A percentile compares a stretch with the other conserved stretches of the same genome.
Conservation (phyloP, 768 basidiomycete genomes). For the Agaricus subrufescens region DNA sequence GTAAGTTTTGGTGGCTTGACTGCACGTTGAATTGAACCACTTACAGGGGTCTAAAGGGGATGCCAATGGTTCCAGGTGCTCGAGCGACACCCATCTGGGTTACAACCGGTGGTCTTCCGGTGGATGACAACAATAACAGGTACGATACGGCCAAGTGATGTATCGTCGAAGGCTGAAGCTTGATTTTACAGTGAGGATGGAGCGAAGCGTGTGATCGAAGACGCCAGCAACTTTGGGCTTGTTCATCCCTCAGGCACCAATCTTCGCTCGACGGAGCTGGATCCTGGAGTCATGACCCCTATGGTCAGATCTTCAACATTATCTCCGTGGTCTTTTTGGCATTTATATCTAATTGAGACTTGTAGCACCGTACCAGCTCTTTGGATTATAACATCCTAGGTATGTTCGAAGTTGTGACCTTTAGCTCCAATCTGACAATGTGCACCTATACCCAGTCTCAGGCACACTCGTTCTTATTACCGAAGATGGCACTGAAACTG, state of each 20-base stretch:
- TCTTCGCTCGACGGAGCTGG: slow-evolving; percentile 48
- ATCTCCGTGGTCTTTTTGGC: neutral
- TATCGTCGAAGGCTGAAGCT: neutral
- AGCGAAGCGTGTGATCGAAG: slow-evolving; percentile 33
- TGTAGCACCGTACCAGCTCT: slow-evolving; percentile 46
- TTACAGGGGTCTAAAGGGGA: slow-evolving; percentile 19
- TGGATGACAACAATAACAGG: slow-evolving; percentile 49
- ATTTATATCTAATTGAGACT: neutral
- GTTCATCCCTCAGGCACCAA: slow-evolving; percentile 41
- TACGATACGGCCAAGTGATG: slow-evolving; percentile 14
- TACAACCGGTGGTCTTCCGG: slow-evolving; percentile 43
- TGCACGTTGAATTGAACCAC: neutral
- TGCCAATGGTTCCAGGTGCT: slow-evolving; percentile 29
- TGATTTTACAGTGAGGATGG: slow-evolving; percentile 43
- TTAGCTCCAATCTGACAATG: slow-evolving; percentile 3
- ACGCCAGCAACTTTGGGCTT: slow-evolving; percentile 35
- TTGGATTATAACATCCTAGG: slow-evolving; percentile 60
- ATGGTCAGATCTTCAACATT: slow-evolving; percentile 33
- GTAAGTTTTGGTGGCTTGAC: slow-evolving; percentile 13
- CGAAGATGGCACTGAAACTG: slow-evolving; percentile 51
- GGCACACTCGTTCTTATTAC: slow-evolving; percentile 53
- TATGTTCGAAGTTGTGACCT: slow-evolving; percentile 19
- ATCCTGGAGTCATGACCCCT: slow-evolving; percentile 42
- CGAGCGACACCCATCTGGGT: slow-evolving; percentile 41
- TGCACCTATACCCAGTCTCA: slow-evolving; percentile 30